These are phyloP conservation scores for Ogataea hybrid DNA, from an alignment of 1,139 yeast genomes.

Conservation along the genomic window DNA sequence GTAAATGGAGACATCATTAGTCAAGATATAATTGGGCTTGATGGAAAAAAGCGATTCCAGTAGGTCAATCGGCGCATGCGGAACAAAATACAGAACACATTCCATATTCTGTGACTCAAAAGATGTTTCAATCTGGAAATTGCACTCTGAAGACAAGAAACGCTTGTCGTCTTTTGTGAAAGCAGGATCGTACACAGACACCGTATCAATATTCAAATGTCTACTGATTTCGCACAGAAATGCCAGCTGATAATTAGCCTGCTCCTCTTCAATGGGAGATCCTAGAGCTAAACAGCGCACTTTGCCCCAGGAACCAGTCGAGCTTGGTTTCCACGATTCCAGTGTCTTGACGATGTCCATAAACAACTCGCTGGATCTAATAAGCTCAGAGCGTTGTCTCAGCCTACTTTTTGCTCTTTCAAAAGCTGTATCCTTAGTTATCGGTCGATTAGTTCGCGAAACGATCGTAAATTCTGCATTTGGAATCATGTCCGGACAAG, in stretches of 20 bases:
- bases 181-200: constrained; percentile 49
- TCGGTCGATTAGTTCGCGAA: not conserved
- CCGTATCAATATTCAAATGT: constrained; percentile 11
- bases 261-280: constrained; percentile 22
- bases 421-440: too few relatives aligned
- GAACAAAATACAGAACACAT: constrained; percentile 41
- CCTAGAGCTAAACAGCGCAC: constrained; percentile 35
- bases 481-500: constrained; percentile 1
- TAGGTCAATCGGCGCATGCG: constrained; percentile 51
- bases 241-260: constrained; percentile 31
- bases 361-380: not conserved
- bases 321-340: not conserved
- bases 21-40: constrained; percentile 40
- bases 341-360: not conserved
- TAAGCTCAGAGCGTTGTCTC: not conserved
- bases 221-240: constrained; percentile 20
- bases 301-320: not conserved
- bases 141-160: constrained; percentile 28
- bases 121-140: constrained; percentile 30
- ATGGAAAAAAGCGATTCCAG: constrained; percentile 37
- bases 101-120: constrained; percentile 4
- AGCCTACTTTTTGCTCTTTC: not conserved
- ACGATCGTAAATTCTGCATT: constrained; percentile 2
- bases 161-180: constrained; percentile 37
- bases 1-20: constrained; percentile 47